Evolutionary conservation across 768 basidiomycete genomes (phyloP), one percentile per base, ranked within the genome.

Genomic region (Pleurotus tuber-regium): DNA sequence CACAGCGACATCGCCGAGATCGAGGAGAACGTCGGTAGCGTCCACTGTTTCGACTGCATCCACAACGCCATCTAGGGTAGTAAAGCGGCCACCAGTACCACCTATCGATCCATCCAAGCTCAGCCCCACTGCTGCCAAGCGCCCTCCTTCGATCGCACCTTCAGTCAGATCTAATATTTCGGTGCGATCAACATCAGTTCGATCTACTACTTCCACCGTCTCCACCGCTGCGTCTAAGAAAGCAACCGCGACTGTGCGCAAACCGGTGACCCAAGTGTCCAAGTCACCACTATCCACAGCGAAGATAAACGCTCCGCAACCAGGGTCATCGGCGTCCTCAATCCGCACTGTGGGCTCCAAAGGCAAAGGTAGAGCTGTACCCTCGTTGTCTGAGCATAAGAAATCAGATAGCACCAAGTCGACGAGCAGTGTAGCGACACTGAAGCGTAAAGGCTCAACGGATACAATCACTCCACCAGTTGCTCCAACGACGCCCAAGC

Each of bases 321-420:
- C 54, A 53, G 52, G 56, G 54, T 48, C 54, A 38, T 24, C 54
- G 38, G 43, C 53, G 51, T 53, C 53, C 18, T 29, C 44, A 52
- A 6, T 51, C 59, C 5, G 48, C 28, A 36, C 38, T 33, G 44
- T 35, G 4, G 2, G 42, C 14, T 35, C 53, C 25, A 46, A 53
- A 50, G 46, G 46, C 25, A 57, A 57, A 24, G 64, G 48, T 61
- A 65, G 51, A 52, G 57, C 43, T 50, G 50, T 51, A 36, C 12
- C 29, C 43, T 43, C 10, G 36, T 44, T 29, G 53, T 19, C 33
- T 16, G 74, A 76, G 18, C 74, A 77, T 63, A 74, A 69, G 61
- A 78, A 76, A 63, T 71, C 67, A 16, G 66, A 65, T 16, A 80
- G 77, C 50, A 73, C 70, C 19, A 58, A 71, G 21, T 78, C 76